A percentile compares a stretch with the other conserved stretches of the same genome.
Evolutionary conservation across 1,284 basidiomycete genomes (phyloP).

Genomic region (Mycena citricolor): DNA sequence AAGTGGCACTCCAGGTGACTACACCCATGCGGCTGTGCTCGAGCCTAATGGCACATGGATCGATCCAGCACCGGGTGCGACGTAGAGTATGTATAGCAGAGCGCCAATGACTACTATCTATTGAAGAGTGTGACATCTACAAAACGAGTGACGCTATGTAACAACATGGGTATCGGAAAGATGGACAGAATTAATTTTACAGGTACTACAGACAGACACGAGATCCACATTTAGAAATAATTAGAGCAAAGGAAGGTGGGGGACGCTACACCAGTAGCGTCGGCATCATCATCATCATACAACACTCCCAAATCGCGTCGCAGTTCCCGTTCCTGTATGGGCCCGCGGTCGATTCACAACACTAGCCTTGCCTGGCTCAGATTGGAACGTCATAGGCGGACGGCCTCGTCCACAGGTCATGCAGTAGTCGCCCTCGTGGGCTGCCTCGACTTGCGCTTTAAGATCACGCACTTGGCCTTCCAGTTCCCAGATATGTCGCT

Average conservation of each 20-base stretch:
- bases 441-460: conserved; percentile 60
- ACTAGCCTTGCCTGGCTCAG: conserved; percentile 27
- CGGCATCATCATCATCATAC: conserved; percentile 30
- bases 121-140: no score
- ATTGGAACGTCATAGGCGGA: conserved; percentile 22
- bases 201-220: conserved; percentile 17
- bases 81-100: no score
- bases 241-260: conserved; percentile 10
- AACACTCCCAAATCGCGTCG: conserved; percentile 58
- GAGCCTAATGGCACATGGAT: conserved; percentile 84
- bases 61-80: conserved; percentile 66
- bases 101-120: no score
- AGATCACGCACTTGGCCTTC: conserved; percentile 72
- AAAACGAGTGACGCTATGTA: conserved; percentile 10
- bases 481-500: conserved; percentile 71
- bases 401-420: conserved; percentile 58
- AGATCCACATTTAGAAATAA: conserved; percentile 19
- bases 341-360: conserved; percentile 70
- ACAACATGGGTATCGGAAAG: conserved; percentile 14
- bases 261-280: conserved; percentile 1
- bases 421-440: conserved; percentile 47
- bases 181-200: conserved; percentile 11
- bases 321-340: conserved; percentile 52
- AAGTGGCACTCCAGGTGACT: conserved; percentile 65
- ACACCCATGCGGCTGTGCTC: conserved; percentile 75